phyloP scores from a whole-genome alignment of 2,329 filamentous ascomycete genomes.

The Lasiodiplodia sp. region DNA sequence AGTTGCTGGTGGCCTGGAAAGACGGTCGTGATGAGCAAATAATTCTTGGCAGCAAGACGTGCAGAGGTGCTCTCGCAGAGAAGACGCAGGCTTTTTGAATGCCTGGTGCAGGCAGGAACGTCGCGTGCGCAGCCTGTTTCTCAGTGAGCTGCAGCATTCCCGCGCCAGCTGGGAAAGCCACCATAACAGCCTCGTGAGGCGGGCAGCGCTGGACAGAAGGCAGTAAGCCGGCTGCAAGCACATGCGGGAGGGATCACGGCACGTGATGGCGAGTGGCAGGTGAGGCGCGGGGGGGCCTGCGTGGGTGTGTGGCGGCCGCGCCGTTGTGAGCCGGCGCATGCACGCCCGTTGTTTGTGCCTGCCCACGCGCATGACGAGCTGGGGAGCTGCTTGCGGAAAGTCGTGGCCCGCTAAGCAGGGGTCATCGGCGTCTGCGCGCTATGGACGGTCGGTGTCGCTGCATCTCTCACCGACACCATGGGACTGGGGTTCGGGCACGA shows the following conservation, averaged over 20 bases:
- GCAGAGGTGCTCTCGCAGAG: not conserved
- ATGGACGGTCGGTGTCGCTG: not conserved
- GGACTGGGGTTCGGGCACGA: not conserved
- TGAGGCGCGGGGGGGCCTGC: not conserved
- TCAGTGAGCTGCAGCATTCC: conserved; percentile 1
- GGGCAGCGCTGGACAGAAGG: not conserved
- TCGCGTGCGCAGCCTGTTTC: conserved; percentile 7
- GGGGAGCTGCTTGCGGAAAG: not conserved
- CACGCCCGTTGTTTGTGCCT: not conserved
- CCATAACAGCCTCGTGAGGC: conserved; percentile 7
- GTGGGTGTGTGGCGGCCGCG: conserved; percentile 12
- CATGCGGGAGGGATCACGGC: not conserved
- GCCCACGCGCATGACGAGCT: not conserved
- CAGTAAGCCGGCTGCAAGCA: not conserved
- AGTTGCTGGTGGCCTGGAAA: not conserved
- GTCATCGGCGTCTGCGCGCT: not conserved
- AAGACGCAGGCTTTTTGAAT: conserved; percentile 5
- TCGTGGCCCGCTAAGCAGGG: conserved; percentile 4
- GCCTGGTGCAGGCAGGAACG: not conserved
- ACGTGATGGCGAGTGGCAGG: conserved; percentile 1
- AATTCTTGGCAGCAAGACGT: not conserved
- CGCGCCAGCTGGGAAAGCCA: conserved; percentile 16
- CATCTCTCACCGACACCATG: conserved; percentile 22
- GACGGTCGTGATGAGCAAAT: not conserved
- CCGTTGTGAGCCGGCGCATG: conserved; percentile 8